Evolutionary conservation across 768 basidiomycete genomes (phyloP), one percentile per base, ranked within the genome.

Genomic region (Daedalea quercina): DNA sequence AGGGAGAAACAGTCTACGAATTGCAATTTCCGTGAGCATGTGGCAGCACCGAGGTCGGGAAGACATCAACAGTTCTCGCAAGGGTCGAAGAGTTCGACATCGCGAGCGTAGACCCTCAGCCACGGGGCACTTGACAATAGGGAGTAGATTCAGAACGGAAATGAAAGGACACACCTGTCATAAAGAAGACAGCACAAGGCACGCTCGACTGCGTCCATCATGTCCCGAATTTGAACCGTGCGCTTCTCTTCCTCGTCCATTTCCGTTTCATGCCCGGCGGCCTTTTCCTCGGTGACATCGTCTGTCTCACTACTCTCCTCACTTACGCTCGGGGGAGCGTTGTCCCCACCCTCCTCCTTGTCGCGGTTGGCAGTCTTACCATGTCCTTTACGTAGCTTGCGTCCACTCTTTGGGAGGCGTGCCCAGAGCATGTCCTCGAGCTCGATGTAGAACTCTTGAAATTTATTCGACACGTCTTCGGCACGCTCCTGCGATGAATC

Each of bases 141-240:
- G 37, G 6, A 40, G 17, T 35, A 15, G 37, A 7, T 19, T 40
- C 19, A 3, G 37, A 40, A 40, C 28, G 28, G 11, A 6, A 31
- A 11, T 47, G 48, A 28, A 19, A 40, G 7, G 34, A 69, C 76
- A 46, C 26, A 86, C 93, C 86, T 74, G 66, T 97, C 94, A 65
- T 96, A 97, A 58, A 95, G 87, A 11, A 87, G 59, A 2, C 74
- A 73, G 48, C 85, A 87, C 12, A 96, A 63, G 1, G 82, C 70
- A 6, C 77, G 73, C 66, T 98, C 95, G 7, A 94, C 80, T 7
- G 70, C 69, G 40, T 92, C 90, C 57, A 94, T 74, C 20, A 86
- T 72, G 28, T 79, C 77, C 23, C 76, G 75, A 46, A 86, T 76
- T 54, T 68, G 73, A 1, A 67, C 69, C 50, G 85, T 76, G 52